Conservation (phyloP, 2,329 filamentous ascomycete genomes). For the Penicillium sp. region DNA sequence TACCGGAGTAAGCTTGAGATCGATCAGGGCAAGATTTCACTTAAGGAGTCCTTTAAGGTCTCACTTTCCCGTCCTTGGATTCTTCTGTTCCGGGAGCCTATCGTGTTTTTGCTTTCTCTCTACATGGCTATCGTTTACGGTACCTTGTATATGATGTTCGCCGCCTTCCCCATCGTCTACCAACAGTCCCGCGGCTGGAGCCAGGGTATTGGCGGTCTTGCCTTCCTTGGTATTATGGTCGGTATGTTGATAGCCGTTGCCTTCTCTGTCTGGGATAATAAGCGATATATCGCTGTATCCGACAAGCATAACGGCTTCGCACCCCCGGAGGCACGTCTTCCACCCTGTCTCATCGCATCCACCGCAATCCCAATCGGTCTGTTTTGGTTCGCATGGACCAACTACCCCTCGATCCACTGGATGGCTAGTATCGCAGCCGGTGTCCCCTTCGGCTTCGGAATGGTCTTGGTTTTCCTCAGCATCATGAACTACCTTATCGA, state of each 20-base stretch:
- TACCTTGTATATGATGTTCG: constrained; percentile 34
- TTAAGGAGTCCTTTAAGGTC: constrained; percentile 24
- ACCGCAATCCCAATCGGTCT: constrained; percentile 29
- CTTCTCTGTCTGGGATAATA: constrained; percentile 28
- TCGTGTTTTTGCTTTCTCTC: constrained; percentile 31
- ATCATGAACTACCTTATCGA: constrained; percentile 32
- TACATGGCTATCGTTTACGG: constrained; percentile 34
- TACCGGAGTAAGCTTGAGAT: constrained; percentile 29
- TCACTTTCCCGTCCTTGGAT: constrained; percentile 32
- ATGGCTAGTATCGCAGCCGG: constrained; percentile 27
- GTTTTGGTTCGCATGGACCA: constrained; percentile 38
- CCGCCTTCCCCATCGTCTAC: constrained; percentile 34
- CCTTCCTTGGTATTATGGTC: constrained; percentile 35
- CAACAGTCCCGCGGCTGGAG: constrained; percentile 31
- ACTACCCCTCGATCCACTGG: constrained; percentile 27
- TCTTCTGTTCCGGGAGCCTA: constrained; percentile 33
- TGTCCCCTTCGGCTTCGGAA: constrained; percentile 28
- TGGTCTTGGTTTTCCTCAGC: constrained; percentile 27
- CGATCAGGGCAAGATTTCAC: constrained; percentile 23
- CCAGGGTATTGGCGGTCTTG: constrained; percentile 27
- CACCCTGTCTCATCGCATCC: constrained; percentile 27
- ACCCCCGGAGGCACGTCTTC: constrained; percentile 31
- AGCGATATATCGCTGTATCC: constrained; percentile 23
- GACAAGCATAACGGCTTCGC: constrained; percentile 23
- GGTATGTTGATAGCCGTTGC: constrained; percentile 29